Conservation (phyloP, 768 basidiomycete genomes). For the Russula griseocarnosa region DNA sequence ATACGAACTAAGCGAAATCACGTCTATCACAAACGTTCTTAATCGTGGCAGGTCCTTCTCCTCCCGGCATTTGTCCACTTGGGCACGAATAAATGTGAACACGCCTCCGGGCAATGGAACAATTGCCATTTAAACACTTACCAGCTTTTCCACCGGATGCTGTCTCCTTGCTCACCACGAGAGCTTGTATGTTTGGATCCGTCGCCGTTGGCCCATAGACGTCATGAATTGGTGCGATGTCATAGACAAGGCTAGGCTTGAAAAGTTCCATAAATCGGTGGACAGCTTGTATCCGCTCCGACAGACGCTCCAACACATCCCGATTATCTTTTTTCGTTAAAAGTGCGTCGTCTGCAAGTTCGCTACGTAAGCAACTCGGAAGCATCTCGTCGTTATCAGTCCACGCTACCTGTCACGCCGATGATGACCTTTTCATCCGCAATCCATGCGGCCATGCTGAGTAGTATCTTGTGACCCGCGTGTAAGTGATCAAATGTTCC, state of each 20-base stretch:
- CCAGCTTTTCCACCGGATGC: conserved; percentile 67
- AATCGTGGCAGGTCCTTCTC: conserved; percentile 56
- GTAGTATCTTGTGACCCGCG: conserved; percentile 93
- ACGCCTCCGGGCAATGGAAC: neutral
- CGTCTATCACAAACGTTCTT: conserved; percentile 76
- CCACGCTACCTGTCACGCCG: conserved; percentile 69
- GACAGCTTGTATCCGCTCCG: conserved; percentile 52
- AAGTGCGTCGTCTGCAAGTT: conserved; percentile 56
- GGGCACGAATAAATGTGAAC: conserved; percentile 2
- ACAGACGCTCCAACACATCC: conserved; percentile 61
- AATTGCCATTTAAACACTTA: conserved; percentile 38
- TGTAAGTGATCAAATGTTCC: conserved; percentile 99
- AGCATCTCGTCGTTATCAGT: conserved; percentile 2
- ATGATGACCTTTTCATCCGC: conserved; percentile 77
- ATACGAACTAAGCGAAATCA: conserved; percentile 67
- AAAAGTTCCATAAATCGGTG: conserved; percentile 69
- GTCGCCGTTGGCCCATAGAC: conserved; percentile 88
- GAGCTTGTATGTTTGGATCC: conserved; percentile 84
- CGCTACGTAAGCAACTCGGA: neutral
- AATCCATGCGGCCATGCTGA: conserved; percentile 89
- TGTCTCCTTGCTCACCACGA: conserved; percentile 92
- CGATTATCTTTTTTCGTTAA: conserved; percentile 68
- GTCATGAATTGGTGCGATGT: conserved; percentile 74
- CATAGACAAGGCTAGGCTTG: conserved; percentile 57
- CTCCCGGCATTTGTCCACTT: conserved; percentile 64